Percentiles rank a stretch among this genome's conserved stretches.
Conservation (phyloP, 495 filamentous ascomycete species). For the Xylaria sp. region DNA sequence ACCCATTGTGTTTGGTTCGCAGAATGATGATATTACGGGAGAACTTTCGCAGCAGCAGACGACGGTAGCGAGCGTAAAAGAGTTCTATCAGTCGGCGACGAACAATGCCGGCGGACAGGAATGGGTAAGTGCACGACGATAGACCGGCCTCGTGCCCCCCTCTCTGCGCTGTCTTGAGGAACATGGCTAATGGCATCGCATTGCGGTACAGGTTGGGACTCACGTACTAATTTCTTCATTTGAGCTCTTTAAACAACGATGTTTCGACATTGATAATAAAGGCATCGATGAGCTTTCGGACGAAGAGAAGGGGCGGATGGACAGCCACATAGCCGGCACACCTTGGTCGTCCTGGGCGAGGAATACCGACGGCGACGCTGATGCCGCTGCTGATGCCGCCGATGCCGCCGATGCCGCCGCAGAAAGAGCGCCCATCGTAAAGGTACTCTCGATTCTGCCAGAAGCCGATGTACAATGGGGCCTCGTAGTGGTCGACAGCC, state of each 20-base stretch:
- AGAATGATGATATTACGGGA: no score
- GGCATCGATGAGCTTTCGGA: not conserved
- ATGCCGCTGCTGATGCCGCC: not conserved
- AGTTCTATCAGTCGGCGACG: no score
- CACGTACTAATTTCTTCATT: not conserved
- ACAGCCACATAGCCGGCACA: not conserved
- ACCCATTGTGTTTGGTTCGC: no score
- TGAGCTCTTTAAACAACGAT: not conserved
- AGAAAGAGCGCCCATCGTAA: not conserved
- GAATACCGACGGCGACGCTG: not conserved
- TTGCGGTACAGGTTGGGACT: not conserved
- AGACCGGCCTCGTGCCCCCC: no score
- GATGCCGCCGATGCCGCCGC: not conserved
- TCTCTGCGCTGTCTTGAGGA: no score
- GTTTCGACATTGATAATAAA: not conserved
- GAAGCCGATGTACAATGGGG: not conserved
- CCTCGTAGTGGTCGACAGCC: not conserved
- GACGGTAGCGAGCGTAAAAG: no score
- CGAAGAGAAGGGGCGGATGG: not conserved
- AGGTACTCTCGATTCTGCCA: not conserved
- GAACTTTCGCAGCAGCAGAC: no score
- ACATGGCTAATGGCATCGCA: not conserved
- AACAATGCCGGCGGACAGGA: no score
- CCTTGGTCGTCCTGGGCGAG: not conserved
- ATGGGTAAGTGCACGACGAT: no score